Percentiles rank a stretch among this genome's conserved stretches.
phyloP scores from a whole-genome alignment of 306 rosid genomes.

The Castanea mollissima region DNA sequence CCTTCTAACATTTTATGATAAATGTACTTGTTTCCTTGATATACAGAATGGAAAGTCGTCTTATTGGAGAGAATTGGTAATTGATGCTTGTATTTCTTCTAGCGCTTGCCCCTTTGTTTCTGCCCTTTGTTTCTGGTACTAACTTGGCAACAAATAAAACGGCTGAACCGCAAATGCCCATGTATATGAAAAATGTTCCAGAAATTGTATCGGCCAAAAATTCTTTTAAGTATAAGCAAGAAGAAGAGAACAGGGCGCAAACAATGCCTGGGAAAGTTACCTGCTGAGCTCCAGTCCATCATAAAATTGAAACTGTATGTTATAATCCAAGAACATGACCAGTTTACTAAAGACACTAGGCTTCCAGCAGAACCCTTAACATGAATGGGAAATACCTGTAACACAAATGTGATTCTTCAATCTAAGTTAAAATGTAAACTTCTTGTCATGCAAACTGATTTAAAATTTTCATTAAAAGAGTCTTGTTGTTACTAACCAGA shows the following conservation, averaged over 20 bases:
- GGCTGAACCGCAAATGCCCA: conserved; percentile 17
- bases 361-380: conserved; percentile 51
- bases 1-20: too few relatives aligned
- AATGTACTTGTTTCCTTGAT: too few relatives aligned
- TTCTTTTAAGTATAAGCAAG: not conserved
- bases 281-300: conserved; percentile 47
- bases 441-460: not conserved
- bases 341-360: conserved; percentile 26
- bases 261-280: not conserved
- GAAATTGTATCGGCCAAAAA: not conserved
- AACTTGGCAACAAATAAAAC: conserved; percentile 31
- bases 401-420: not conserved
- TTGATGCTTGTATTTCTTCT: conserved; percentile 38
- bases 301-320: conserved; percentile 32
- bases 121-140: conserved; percentile 39
- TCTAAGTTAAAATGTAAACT: not conserved
- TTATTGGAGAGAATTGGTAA: conserved; percentile 1
- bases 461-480: not conserved
- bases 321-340: conserved; percentile 40
- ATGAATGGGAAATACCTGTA: conserved; percentile 34
- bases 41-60: not conserved
- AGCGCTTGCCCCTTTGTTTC: conserved; percentile 37
- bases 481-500: not conserved
- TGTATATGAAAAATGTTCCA: conserved; percentile 39
- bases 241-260: not conserved